A percentile compares a stretch with the other conserved stretches of the same genome.
These are phyloP conservation scores for Hydnomerulius pinastri DNA, from an alignment of 768 basidiomycete species.

Conservation along the genomic window DNA sequence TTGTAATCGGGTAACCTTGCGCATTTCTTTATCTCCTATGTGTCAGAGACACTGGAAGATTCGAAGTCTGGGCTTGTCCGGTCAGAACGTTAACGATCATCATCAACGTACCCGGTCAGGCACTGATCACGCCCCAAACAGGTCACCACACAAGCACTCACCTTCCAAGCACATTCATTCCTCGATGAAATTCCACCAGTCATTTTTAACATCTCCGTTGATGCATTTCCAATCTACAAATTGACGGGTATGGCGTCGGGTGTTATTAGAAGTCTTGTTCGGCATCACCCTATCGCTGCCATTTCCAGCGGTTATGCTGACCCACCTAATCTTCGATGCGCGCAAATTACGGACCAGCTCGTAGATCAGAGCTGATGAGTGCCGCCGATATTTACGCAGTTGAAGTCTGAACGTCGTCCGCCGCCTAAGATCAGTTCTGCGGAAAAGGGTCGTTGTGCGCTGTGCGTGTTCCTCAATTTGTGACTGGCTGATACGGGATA, in stretches of 20 bases:
- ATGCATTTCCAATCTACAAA: slow-evolving; percentile 27
- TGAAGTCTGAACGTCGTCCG: slow-evolving; percentile 28
- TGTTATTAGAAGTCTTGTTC: slow-evolving; percentile 13
- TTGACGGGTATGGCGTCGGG: slow-evolving; percentile 11
- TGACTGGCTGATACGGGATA: neutral
- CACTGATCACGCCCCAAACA: slow-evolving; percentile 27
- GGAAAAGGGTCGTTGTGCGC: slow-evolving; percentile 25
- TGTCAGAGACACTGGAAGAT: too few relatives aligned
- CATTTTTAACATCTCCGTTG: slow-evolving; percentile 18
- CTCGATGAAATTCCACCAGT: slow-evolving; percentile 16
- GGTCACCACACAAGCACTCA: slow-evolving; percentile 24
- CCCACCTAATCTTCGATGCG: slow-evolving; percentile 18
- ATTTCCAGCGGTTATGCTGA: slow-evolving; percentile 7
- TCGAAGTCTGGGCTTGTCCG: slow-evolving; percentile 18
- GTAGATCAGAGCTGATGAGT: too few relatives aligned
- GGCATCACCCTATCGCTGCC: too few relatives aligned
- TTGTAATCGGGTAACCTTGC: too few relatives aligned
- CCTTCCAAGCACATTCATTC: slow-evolving; percentile 28
- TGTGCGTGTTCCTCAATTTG: too few relatives aligned
- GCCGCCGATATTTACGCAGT: too few relatives aligned
- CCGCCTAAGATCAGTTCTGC: slow-evolving; percentile 16
- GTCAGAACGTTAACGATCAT: slow-evolving; percentile 22
- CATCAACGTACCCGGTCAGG: slow-evolving; percentile 30
- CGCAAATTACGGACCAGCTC: slow-evolving; percentile 11
- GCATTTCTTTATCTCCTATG: too few relatives aligned